A percentile compares a stretch with the other conserved stretches of the same genome.
phyloP scores from a whole-genome alignment of 1,139 yeast species.

The Yamadazyma buinensis region DNA sequence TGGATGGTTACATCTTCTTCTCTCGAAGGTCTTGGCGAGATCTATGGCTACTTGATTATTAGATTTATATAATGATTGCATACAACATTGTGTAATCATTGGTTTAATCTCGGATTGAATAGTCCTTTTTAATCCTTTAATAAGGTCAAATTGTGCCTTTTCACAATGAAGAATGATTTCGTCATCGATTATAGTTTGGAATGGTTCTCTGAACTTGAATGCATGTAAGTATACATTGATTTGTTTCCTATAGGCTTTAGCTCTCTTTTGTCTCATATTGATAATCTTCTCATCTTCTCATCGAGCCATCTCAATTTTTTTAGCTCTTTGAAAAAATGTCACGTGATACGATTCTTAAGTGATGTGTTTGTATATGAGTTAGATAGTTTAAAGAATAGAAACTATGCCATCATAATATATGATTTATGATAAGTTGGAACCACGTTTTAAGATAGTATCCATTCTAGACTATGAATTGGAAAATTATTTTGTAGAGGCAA shows the following conservation, averaged over 20 bases:
- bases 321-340: too few species aligned
- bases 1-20: slow-evolving; percentile 60
- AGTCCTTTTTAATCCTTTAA: slow-evolving; percentile 75
- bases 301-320: too few species aligned
- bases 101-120: slow-evolving; percentile 84
- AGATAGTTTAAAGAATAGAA: too few species aligned
- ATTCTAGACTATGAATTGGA: too few species aligned
- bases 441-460: too few species aligned
- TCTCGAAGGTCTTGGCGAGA: slow-evolving; percentile 76
- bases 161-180: slow-evolving; percentile 66
- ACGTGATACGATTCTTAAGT: neutral
- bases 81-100: slow-evolving; percentile 96
- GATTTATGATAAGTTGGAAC: too few species aligned
- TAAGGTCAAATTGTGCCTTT: slow-evolving; percentile 65
- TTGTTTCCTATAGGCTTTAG: slow-evolving; percentile 90
- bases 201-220: slow-evolving; percentile 92
- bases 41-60: slow-evolving; percentile 72
- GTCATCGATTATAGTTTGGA: slow-evolving; percentile 83
- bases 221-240: slow-evolving; percentile 79
- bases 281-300: neutral
- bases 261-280: slow-evolving; percentile 92
- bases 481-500: too few species aligned
- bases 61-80: slow-evolving; percentile 74
- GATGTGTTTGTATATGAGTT: too few species aligned
- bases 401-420: too few species aligned